These are phyloP conservation scores for Scopulariopsis brevicaulis DNA, from an alignment of 2,329 filamentous ascomycete genomes.

Conservation along the genomic window DNA sequence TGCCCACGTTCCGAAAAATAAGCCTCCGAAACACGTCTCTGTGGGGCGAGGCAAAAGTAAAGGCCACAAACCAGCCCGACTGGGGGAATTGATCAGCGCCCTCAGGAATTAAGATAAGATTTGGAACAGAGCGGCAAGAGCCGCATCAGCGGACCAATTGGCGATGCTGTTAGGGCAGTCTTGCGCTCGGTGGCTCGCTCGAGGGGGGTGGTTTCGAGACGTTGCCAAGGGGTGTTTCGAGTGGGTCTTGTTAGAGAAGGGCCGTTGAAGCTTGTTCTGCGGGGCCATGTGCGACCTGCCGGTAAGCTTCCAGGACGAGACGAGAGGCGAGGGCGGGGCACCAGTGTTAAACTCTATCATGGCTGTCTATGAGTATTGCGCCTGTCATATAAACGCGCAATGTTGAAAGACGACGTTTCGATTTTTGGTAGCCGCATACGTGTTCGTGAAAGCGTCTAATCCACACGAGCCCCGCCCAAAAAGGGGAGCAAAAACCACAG, in stretches of 20 bases:
- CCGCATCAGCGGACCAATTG: background rate
- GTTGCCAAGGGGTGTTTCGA: background rate
- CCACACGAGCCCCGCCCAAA: too few relatives aligned
- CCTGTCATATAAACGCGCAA: too few relatives aligned
- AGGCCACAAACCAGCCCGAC: background rate
- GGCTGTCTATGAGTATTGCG: too few relatives aligned
- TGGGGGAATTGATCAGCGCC: background rate
- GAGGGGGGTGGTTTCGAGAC: background rate
- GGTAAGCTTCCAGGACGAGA: background rate
- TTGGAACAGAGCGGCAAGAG: background rate
- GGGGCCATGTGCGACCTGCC: background rate
- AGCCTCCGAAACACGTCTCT: constrained; percentile 2
- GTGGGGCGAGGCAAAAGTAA: background rate
- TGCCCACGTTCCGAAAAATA: background rate
- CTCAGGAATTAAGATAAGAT: background rate
- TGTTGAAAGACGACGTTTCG: too few relatives aligned
- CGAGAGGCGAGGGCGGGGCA: background rate
- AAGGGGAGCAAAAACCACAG: too few relatives aligned
- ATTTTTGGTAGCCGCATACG: too few relatives aligned
- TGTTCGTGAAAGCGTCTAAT: too few relatives aligned
- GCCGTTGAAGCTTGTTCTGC: background rate
- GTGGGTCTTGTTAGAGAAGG: background rate
- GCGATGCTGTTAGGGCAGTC: background rate
- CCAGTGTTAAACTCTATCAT: background rate
- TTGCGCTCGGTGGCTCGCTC: background rate